phyloP scores from a whole-genome alignment of 257 asterid genomes.

The Solanum clarkiae region DNA sequence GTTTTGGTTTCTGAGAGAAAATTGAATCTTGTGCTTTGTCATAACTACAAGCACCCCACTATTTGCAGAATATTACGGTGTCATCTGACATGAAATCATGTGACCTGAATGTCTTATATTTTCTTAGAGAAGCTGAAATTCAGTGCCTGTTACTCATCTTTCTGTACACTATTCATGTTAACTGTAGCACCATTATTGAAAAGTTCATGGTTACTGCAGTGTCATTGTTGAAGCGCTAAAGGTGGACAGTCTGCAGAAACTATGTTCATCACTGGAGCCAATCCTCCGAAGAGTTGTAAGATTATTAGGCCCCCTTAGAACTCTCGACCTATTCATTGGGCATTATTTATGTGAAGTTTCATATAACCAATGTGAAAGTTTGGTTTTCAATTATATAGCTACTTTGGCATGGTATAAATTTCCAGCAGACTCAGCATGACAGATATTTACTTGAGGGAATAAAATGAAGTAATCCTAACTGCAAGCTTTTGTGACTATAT shows the following conservation, averaged over 20 bases:
- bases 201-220: constrained; percentile 45
- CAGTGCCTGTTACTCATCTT: neutral
- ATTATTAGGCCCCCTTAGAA: constrained; percentile 2
- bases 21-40: neutral
- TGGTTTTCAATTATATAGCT: neutral
- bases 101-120: neutral
- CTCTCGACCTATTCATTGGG: neutral
- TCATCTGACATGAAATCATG: neutral
- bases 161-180: neutral
- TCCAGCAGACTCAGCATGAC: neutral
- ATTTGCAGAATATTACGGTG: neutral
- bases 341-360: neutral
- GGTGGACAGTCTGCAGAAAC: constrained; percentile 90
- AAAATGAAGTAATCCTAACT: neutral
- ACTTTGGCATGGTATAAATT: neutral
- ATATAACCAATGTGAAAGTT: neutral
- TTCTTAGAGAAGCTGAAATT: neutral
- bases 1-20: neutral
- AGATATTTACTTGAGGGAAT: neutral
- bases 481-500: neutral
- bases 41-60: neutral
- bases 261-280: constrained; percentile 93
- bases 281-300: constrained; percentile 97
- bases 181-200: neutral
- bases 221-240: constrained; percentile 93